phyloP scores from a whole-genome alignment of 352 stramenopile genomes.

The Phytophthora kernoviae region DNA sequence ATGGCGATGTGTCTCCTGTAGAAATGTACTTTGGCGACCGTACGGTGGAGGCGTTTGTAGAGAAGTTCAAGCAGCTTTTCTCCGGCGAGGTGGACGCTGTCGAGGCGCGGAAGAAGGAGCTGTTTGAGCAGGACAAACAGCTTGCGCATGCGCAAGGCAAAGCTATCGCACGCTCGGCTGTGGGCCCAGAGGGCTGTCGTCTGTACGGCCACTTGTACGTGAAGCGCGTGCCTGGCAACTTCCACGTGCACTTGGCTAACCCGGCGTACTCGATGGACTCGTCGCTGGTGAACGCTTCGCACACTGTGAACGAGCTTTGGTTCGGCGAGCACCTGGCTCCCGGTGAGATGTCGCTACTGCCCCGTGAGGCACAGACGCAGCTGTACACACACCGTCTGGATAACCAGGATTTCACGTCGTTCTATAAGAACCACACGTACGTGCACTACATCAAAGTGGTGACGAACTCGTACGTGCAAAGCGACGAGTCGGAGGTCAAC shows the following conservation, averaged over 20 bases:
- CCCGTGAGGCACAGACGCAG: slow-evolving; percentile 87
- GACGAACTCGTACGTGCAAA: slow-evolving; percentile 91
- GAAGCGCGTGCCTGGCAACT: slow-evolving; percentile 96
- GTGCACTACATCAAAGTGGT: slow-evolving; percentile 99
- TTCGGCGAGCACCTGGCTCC: slow-evolving; percentile 89
- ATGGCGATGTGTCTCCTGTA: slow-evolving; percentile 88
- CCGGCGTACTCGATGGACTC: slow-evolving; percentile 91
- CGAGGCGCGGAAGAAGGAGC: slow-evolving; percentile 91
- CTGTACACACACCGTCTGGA: slow-evolving; percentile 95
- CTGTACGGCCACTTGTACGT: slow-evolving; percentile 84
- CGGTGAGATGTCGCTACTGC: slow-evolving; percentile 71
- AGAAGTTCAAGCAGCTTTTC: slow-evolving; percentile 92
- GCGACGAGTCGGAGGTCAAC: slow-evolving; percentile 53
- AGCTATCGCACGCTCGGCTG: slow-evolving; percentile 57
- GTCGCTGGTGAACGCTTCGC: slow-evolving; percentile 92
- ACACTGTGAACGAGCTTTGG: slow-evolving; percentile 96
- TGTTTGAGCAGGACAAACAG: slow-evolving; percentile 94
- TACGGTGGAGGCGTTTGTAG: slow-evolving; percentile 90
- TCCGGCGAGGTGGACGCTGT: slow-evolving; percentile 72
- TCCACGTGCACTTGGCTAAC: slow-evolving; percentile 98
- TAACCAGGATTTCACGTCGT: slow-evolving; percentile 89
- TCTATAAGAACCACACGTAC: slow-evolving; percentile 95
- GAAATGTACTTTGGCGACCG: slow-evolving; percentile 96
- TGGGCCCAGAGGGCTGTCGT: slow-evolving; percentile 77
- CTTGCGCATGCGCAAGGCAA: slow-evolving; percentile 58